These are phyloP conservation scores for Camellia sinensis DNA, from an alignment of 148 eudicot species.

Conservation along the genomic window DNA sequence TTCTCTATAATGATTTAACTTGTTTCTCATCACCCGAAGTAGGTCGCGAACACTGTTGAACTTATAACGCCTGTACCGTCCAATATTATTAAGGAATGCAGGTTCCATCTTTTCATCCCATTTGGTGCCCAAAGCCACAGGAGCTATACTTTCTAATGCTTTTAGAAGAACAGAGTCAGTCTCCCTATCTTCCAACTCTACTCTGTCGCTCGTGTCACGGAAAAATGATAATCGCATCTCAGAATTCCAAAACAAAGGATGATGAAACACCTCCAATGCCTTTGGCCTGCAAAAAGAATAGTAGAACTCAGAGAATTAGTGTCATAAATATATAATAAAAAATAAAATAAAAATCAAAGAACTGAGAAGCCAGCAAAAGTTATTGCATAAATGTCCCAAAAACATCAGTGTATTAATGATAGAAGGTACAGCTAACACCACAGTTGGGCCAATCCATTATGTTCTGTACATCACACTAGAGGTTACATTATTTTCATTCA, in stretches of 20 bases:
- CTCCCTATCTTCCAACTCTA: constrained; percentile 82
- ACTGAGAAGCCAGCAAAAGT: background rate
- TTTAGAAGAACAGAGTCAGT: constrained; percentile 42
- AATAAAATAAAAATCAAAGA: background rate
- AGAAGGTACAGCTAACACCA: background rate
- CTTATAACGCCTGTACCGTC: constrained; percentile 67
- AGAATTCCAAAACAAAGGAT: constrained; percentile 83
- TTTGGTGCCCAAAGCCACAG: constrained; percentile 54
- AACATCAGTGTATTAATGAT: background rate
- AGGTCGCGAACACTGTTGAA: constrained; percentile 83
- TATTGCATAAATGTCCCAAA: background rate
- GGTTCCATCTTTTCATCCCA: constrained; percentile 84
- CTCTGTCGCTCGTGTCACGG: constrained; percentile 87
- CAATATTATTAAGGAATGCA: constrained; percentile 66
- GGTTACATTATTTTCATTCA: background rate
- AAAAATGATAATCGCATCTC: constrained; percentile 76
- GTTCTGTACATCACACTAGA: background rate
- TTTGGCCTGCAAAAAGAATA: constrained; percentile 56
- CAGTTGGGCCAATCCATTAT: background rate
- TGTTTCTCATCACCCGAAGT: constrained; percentile 77
- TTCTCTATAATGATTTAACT: constrained; percentile 80
- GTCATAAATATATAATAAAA: too few relatives aligned
- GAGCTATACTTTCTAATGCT: constrained; percentile 62
- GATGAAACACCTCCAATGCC: constrained; percentile 65
- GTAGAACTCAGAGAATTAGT: constrained; percentile 5